These are phyloP conservation scores for Boletellus sp. DNA, from an alignment of 768 basidiomycete species.

Conservation along the genomic window DNA sequence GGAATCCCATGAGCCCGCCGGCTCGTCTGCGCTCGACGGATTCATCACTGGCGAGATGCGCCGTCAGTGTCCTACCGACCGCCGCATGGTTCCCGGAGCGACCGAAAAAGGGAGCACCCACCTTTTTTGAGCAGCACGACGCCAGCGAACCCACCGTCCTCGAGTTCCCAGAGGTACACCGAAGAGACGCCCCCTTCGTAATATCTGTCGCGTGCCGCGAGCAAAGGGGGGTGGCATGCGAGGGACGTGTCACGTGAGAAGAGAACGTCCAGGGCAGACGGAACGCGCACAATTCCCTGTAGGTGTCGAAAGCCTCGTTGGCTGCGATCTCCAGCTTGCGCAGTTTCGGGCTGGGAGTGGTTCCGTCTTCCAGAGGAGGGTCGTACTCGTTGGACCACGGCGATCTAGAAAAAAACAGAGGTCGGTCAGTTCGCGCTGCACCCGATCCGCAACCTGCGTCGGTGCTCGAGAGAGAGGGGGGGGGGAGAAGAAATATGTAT, in stretches of 20 bases:
- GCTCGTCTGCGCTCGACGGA: slow-evolving; percentile 51
- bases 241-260: neutral
- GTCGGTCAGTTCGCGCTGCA: slow-evolving; percentile 15
- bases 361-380: slow-evolving; percentile 85
- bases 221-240: neutral
- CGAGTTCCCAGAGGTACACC: slow-evolving; percentile 97
- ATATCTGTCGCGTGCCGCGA: slow-evolving; percentile 52
- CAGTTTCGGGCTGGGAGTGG: slow-evolving; percentile 76
- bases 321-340: slow-evolving; percentile 89
- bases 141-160: slow-evolving; percentile 94
- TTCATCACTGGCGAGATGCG: slow-evolving; percentile 50
- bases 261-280: neutral
- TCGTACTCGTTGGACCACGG: slow-evolving; percentile 99
- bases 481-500: no score
- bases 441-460: neutral
- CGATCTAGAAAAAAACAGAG: slow-evolving; percentile 59
- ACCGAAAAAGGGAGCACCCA: slow-evolving; percentile 37
- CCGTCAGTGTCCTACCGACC: neutral
- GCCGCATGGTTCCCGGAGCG: neutral
- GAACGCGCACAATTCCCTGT: slow-evolving; percentile 79
- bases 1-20: slow-evolving; percentile 93
- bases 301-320: slow-evolving; percentile 96
- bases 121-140: slow-evolving; percentile 96
- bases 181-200: slow-evolving; percentile 97
- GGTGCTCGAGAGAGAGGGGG: no score